Conservation (phyloP, 257 asterid genomes). For the Galeopsis tetrahit region DNA sequence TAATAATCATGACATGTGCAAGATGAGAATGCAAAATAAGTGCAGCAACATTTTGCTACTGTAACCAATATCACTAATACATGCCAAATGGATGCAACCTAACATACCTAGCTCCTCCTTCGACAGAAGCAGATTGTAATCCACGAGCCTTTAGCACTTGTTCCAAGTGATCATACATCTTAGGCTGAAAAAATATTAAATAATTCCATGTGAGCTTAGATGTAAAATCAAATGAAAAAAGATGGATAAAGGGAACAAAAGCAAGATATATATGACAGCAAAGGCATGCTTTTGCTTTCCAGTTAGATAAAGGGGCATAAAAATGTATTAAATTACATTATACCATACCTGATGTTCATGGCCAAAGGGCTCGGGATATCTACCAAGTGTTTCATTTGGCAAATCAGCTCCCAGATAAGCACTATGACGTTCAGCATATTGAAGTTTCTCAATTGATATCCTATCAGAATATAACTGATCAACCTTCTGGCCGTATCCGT, state of each 20-base stretch:
- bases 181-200: slow-evolving; percentile 54
- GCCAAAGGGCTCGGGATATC: slow-evolving; percentile 72
- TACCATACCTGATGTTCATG: slow-evolving; percentile 78
- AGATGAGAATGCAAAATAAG: slow-evolving; percentile 17
- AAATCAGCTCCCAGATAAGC: slow-evolving; percentile 72
- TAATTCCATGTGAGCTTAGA: slow-evolving; percentile 1
- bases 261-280: neutral
- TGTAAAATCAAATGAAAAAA: slow-evolving; percentile 9
- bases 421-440: slow-evolving; percentile 67
- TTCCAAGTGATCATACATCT: slow-evolving; percentile 75
- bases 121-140: slow-evolving; percentile 74
- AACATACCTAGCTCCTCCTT: slow-evolving; percentile 82
- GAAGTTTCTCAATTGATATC: slow-evolving; percentile 67
- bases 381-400: slow-evolving; percentile 67
- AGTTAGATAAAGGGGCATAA: neutral
- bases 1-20: slow-evolving; percentile 23
- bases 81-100: slow-evolving; percentile 18
- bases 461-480: slow-evolving; percentile 78
- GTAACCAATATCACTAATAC: slow-evolving; percentile 20
- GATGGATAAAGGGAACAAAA: neutral
- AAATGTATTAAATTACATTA: slow-evolving; percentile 21
- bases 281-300: neutral
- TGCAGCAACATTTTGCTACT: slow-evolving; percentile 25
- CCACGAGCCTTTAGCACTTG: slow-evolving; percentile 76
- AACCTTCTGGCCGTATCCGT: slow-evolving; percentile 68